A percentile compares a stretch with the other conserved stretches of the same genome.
Evolutionary conservation across 2,329 filamentous ascomycete genomes (phyloP).

Genomic region (Xylaria multiplex): DNA sequence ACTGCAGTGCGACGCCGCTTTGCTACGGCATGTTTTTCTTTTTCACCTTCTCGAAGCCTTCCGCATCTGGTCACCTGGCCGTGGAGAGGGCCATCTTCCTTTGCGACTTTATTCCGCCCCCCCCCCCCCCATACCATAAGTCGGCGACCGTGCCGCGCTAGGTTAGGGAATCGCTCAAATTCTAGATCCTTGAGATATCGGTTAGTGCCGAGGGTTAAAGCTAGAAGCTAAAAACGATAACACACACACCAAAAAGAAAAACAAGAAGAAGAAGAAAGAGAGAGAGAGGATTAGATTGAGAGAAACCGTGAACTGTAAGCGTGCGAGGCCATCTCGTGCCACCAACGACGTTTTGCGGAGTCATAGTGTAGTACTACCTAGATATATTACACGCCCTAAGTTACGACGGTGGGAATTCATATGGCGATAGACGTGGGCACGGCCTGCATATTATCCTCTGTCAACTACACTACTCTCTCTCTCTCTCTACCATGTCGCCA

Average conservation of each 20-base stretch:
- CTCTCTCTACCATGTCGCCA: constrained; percentile 18
- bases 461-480: neutral
- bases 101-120: constrained; percentile 35
- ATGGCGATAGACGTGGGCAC: neutral
- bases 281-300: neutral
- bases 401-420: neutral
- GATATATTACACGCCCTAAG: neutral
- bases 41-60: constrained; percentile 48
- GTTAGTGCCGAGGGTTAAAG: constrained; percentile 29
- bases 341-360: neutral
- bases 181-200: constrained; percentile 34
- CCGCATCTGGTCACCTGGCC: constrained; percentile 43
- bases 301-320: neutral
- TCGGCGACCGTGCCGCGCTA: constrained; percentile 29
- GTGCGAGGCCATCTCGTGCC: neutral
- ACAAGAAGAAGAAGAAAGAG: no score
- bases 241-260: neutral
- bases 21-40: constrained; percentile 42
- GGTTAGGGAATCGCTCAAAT: constrained; percentile 20
- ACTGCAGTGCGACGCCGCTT: constrained; percentile 44
- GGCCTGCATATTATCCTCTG: neutral
- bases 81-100: constrained; percentile 41
- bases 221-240: constrained; percentile 11
- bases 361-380: neutral
- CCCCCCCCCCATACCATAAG: constrained; percentile 20